These are phyloP conservation scores for Drechslera avenae DNA, from an alignment of 2,329 filamentous ascomycete species.

Conservation along the genomic window DNA sequence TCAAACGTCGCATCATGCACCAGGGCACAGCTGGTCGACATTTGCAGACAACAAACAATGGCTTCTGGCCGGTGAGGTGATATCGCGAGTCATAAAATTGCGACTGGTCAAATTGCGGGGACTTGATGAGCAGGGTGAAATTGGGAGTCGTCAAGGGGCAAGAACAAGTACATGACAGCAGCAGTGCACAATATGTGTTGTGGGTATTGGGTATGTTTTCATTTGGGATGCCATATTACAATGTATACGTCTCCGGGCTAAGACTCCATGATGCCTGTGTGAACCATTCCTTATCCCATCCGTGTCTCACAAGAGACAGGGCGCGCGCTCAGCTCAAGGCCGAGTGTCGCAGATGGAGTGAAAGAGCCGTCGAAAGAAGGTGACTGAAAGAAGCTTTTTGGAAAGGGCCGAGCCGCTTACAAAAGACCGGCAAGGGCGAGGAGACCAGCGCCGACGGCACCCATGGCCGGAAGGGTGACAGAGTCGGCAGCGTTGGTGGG, in stretches of 20 bases:
- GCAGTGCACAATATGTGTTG: too few relatives aligned
- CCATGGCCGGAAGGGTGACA: constrained; percentile 36
- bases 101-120: too few relatives aligned
- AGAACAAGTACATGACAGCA: too few relatives aligned
- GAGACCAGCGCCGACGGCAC: constrained; percentile 39
- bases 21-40: too few relatives aligned
- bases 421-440: constrained; percentile 40
- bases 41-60: too few relatives aligned
- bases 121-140: too few relatives aligned
- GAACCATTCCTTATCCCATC: constrained; percentile 1
- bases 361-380: constrained; percentile 8
- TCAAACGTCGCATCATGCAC: too few relatives aligned
- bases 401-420: constrained; percentile 23
- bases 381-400: neutral
- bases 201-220: too few relatives aligned
- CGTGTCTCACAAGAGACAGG: constrained; percentile 16
- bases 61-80: too few relatives aligned
- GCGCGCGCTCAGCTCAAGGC: constrained; percentile 14
- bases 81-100: too few relatives aligned
- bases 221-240: neutral
- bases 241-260: neutral
- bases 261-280: neutral
- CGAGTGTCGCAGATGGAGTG: constrained; percentile 2
- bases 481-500: constrained; percentile 23
- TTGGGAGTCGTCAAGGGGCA: too few relatives aligned